A percentile compares a stretch with the other conserved stretches of the same genome.
These are phyloP conservation scores for Tetrapyrgos nigripes DNA, from an alignment of 1,284 basidiomycete genomes.

Conservation along the genomic window DNA sequence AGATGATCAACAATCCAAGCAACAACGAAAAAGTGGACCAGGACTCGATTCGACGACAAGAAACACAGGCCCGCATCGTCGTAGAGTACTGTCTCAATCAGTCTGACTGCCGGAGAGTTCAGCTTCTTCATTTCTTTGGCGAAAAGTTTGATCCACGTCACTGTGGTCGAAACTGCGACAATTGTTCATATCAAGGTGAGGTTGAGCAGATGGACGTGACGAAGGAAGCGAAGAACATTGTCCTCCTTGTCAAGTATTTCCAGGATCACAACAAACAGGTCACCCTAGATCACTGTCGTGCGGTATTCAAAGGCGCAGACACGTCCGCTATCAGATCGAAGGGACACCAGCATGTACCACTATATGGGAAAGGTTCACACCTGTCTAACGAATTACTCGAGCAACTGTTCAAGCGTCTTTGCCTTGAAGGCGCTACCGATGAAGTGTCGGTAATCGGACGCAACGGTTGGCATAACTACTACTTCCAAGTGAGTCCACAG, in stretches of 20 bases:
- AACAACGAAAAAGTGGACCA: constrained; percentile 29
- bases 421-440: constrained; percentile 46
- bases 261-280: constrained; percentile 41
- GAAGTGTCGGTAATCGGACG: constrained; percentile 38
- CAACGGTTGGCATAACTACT: constrained; percentile 43
- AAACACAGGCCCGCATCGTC: constrained; percentile 46
- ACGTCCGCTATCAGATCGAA: constrained; percentile 53
- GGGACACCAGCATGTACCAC: constrained; percentile 51
- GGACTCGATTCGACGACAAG: constrained; percentile 45
- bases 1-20: constrained; percentile 44
- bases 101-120: constrained; percentile 86
- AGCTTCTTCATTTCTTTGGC: constrained; percentile 79
- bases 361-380: constrained; percentile 61
- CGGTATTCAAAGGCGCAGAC: constrained; percentile 70
- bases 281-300: constrained; percentile 56
- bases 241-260: constrained; percentile 60
- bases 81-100: constrained; percentile 83
- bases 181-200: constrained; percentile 62
- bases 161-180: constrained; percentile 78
- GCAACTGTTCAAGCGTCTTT: constrained; percentile 66
- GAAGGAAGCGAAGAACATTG: constrained; percentile 51
- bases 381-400: constrained; percentile 60
- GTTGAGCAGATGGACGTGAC: constrained; percentile 59
- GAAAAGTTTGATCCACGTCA: constrained; percentile 65
- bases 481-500: constrained; percentile 40